Base-by-base conservation (phyloP, 495 filamentous ascomycete genomes). In the Podospora fimiseda region DNA sequence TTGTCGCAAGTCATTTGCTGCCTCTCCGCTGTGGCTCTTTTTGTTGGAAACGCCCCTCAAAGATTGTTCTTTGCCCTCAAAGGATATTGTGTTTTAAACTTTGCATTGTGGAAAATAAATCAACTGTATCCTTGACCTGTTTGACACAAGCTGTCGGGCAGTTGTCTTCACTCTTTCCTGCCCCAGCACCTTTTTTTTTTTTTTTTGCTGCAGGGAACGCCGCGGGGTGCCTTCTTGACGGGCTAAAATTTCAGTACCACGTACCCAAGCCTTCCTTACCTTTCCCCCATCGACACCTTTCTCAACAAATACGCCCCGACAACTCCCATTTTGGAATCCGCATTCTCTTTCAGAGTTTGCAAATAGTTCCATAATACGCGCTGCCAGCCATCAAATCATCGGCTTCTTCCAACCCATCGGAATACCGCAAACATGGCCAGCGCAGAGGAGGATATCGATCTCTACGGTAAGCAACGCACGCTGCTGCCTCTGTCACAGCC, bases 391-490 rank as follows among this genome's bases (percentile, higher is more conserved):
- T 41, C 4, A 47, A 6, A 43, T 9, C 9, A 30, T 30, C 9
- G 15, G 13, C 24, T 24, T 19, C 27, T 45, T 41, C 18, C 43
- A 21, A 43, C 59, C 43, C 39, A 49, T 30, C 43, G 47, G 47
- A 53, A 49, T 51, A 50, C 23, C 52, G 21, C 58, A 21, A 70
- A 16, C 57, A 76, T 76, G 74, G 59, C 60, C 41, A 56, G 52
- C 30, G 64, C 40, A 11, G 58, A 56, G 36, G 80, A 81, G 39
- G 77, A 81, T 44, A 56, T 81, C 48, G 84, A 88, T 64, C 78
- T 89, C 63, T 88, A 89, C 60, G 83, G 85, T 87, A 66, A 65
- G 74, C 56, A 30, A 42, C 30, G 14, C 48, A 59, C 43, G 20
- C 27, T 23, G 22, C n/a, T 7, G 21, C 33, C 36, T 23, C 21